Base-by-base conservation (phyloP, 108 stramenopile genomes). In the Bacterosira constricta region DNA sequence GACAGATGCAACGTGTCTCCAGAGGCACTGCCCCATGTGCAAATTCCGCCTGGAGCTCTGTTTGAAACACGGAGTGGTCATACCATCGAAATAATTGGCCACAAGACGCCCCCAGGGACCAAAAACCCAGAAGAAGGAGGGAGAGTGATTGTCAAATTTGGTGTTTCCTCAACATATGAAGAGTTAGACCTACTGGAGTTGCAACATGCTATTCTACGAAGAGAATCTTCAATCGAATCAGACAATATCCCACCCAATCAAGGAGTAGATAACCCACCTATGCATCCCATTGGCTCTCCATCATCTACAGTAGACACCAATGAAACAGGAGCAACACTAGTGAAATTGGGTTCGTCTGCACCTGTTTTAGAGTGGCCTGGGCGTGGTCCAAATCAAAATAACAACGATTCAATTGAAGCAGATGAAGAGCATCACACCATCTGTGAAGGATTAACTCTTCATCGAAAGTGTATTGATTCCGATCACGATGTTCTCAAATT, bases 361-460 rank as follows among this genome's bases (percentile, higher is more conserved):
- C 51, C 80, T 8, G 25, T 65, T n/a, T 44, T 81, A 29, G 80
- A 81, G 44, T 81, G 80, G 80, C 80, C 80, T 17, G 17, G 25
- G n/a, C 36, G 21, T 27, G 56, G 54, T 3, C 51, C 26, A 20
- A 55, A 38, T n/a, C 25, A 50, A 30, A 2, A 13, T 11, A 35
- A 36, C 21, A 46, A 52, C 21, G 39, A 25, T 12, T 25, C 38
- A 27, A 59, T 18, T 52, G 50, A 41, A 23, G 12, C 59, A 34
- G 51, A 25, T 39, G 53, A n/a, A n/a, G 6, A 61, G 23, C 69
- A 50, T 18, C 42, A 51, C 42, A 45, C 68, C 25, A 60, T 80
- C 35, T 42, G 50, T 31, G 49, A 69, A 18, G 79, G 74, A 35
- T 50, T 75, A n/a, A 34, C 30, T 44, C 61, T 71, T 41, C 61